Conservation (phyloP, 169 alveolate species). For the Plasmodium inui region DNA sequence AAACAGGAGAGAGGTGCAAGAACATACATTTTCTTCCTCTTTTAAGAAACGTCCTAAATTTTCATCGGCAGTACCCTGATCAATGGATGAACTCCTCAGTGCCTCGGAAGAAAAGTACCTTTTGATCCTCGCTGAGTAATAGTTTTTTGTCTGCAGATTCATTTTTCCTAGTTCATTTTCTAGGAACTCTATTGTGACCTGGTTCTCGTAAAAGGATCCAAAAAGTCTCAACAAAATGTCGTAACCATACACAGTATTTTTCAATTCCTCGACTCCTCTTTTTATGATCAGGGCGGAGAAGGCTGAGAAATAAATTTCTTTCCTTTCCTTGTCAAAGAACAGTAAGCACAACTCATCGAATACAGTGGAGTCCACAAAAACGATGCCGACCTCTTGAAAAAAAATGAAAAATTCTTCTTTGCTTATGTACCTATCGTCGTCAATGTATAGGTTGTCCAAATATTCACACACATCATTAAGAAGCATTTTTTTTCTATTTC, state of each 20-base stretch:
- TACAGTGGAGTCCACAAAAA: constrained; percentile 30
- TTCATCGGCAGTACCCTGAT: constrained; percentile 2
- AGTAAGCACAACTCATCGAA: constrained; percentile 60
- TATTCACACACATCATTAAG: constrained; percentile 66
- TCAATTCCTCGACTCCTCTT: constrained; percentile 47
- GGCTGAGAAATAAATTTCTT: constrained; percentile 30
- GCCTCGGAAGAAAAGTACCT: constrained; percentile 13
- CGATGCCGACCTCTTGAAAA: constrained; percentile 55
- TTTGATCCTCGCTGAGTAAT: constrained; percentile 31
- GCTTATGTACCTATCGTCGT: constrained; percentile 49
- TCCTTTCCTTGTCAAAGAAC: constrained; percentile 27
- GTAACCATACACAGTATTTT: constrained; percentile 60
- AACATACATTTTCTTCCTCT: constrained; percentile 36
- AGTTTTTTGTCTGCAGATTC: constrained; percentile 26
- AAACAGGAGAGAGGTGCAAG: constrained; percentile 56
- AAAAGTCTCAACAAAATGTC: constrained; percentile 31
- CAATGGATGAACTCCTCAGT: neutral
- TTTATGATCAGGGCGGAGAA: constrained; percentile 38
- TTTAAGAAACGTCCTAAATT: constrained; percentile 18
- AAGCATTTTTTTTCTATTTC: constrained; percentile 47
- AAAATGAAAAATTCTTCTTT: constrained; percentile 63
- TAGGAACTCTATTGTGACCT: constrained; percentile 34
- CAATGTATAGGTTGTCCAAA: constrained; percentile 36
- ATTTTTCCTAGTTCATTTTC: constrained; percentile 57
- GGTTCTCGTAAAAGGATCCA: constrained; percentile 3